Evolutionary conservation across 2,329 filamentous ascomycete species (phyloP).

Genomic region (Ophiostoma montium): DNA sequence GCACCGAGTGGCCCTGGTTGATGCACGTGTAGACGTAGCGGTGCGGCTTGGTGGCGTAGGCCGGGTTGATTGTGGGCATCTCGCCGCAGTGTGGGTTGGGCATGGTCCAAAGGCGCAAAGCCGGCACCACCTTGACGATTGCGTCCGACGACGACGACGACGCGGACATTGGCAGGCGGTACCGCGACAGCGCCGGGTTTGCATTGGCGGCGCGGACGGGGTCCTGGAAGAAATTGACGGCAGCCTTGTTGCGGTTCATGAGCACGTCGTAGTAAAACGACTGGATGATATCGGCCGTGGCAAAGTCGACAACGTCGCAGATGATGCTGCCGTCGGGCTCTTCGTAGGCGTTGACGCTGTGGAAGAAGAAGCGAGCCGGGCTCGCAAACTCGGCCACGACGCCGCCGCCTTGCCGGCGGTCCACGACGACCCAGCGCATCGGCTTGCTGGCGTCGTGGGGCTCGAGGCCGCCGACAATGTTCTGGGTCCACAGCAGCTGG

Average conservation of each 20-base stretch:
- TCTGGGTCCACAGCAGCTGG: constrained; percentile 48
- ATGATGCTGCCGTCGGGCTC: constrained; percentile 43
- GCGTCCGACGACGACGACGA: neutral
- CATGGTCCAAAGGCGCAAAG: constrained; percentile 29
- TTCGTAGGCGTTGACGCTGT: constrained; percentile 66
- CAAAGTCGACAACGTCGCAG: constrained; percentile 52
- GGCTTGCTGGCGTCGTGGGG: constrained; percentile 42
- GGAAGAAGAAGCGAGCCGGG: constrained; percentile 62
- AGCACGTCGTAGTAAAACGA: constrained; percentile 58
- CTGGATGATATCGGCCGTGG: constrained; percentile 49
- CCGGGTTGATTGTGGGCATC: constrained; percentile 51
- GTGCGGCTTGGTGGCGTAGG: constrained; percentile 34
- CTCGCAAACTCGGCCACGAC: constrained; percentile 56
- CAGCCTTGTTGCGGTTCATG: constrained; percentile 34
- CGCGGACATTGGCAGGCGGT: constrained; percentile 15
- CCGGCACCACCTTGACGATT: neutral
- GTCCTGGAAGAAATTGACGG: constrained; percentile 28
- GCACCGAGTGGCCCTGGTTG: constrained; percentile 42
- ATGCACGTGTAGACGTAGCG: constrained; percentile 47
- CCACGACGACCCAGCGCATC: constrained; percentile 61
- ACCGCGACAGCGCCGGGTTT: constrained; percentile 28
- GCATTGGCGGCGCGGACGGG: constrained; percentile 24
- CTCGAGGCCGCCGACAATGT: constrained; percentile 53
- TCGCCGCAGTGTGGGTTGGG: constrained; percentile 43
- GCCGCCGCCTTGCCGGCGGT: constrained; percentile 41